Evolutionary conservation across 495 filamentous ascomycete genomes (phyloP).

Genomic region (Podospora pseudoanserina): DNA sequence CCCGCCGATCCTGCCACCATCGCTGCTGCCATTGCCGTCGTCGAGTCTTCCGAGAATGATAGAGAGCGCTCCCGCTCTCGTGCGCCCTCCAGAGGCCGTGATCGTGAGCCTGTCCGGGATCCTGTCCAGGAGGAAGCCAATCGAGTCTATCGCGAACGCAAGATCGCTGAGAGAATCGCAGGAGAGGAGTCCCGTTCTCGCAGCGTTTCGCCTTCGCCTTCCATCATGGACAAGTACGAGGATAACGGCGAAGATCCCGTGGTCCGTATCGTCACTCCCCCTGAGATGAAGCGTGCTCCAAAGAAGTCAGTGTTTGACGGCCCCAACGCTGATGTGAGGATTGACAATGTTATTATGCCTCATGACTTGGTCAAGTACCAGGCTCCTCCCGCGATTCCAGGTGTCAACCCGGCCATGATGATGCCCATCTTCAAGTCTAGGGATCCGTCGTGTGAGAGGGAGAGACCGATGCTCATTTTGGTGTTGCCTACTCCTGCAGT

Average conservation of each 20-base stretch:
- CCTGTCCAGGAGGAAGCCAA: conserved; percentile 49
- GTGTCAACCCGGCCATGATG: conserved; percentile 12
- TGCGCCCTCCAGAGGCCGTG: conserved; percentile 20
- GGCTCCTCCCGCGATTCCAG: conserved; percentile 7
- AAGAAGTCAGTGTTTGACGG: conserved; percentile 47
- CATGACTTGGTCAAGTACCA: conserved; percentile 32
- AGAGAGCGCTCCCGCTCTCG: conserved; percentile 17
- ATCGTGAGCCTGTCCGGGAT: conserved; percentile 36
- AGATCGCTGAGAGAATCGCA: conserved; percentile 42
- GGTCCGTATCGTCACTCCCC: conserved; percentile 44
- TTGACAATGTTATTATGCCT: conserved; percentile 48
- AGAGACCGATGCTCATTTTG: conserved; percentile 50
- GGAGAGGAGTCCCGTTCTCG: conserved; percentile 49
- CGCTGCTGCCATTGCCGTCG: conserved; percentile 36
- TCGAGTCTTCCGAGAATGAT: conserved; percentile 23
- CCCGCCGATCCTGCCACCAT: conserved; percentile 35
- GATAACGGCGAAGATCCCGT: conserved; percentile 30
- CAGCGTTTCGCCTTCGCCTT: conserved; percentile 40
- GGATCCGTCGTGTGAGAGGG: conserved; percentile 47
- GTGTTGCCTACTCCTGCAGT: conserved; percentile 49
- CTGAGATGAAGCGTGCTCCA: conserved; percentile 40
- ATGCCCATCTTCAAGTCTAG: conserved; percentile 38
- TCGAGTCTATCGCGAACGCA: conserved; percentile 48
- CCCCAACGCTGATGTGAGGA: conserved; percentile 54
- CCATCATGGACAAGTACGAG: conserved; percentile 49